Evolutionary conservation across 1,284 basidiomycete species (phyloP).

Genomic region (Volvariella volvacea): DNA sequence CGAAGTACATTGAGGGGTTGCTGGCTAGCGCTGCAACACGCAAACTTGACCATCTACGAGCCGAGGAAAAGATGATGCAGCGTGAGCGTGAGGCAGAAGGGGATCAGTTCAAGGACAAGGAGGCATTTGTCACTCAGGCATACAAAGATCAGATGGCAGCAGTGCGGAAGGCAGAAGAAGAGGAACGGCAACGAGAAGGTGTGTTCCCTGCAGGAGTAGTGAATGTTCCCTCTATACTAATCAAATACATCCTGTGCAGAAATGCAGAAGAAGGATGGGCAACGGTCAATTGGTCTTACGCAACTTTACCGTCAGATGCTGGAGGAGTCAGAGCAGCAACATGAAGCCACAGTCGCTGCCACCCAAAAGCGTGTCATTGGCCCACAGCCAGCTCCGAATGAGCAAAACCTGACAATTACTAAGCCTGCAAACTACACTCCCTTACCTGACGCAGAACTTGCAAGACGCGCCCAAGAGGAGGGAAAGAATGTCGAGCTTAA

Average conservation of each 20-base stretch:
- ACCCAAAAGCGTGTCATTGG: conserved; percentile 56
- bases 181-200: conserved; percentile 85
- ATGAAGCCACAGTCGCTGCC: conserved; percentile 80
- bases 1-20: conserved; percentile 88
- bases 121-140: conserved; percentile 94
- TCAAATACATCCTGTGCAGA: conserved; percentile 29
- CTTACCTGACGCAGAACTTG: conserved; percentile 67
- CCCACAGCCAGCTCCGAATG: conserved; percentile 50
- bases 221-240: conserved; percentile 2
- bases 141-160: conserved; percentile 97
- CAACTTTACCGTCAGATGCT: conserved; percentile 84
- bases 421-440: conserved; percentile 58
- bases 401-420: conserved; percentile 47
- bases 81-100: conserved; percentile 90
- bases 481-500: conserved; percentile 94
- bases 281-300: conserved; percentile 66
- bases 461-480: conserved; percentile 55
- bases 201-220: conserved; percentile 16
- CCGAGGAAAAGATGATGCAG: conserved; percentile 98
- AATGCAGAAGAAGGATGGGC: conserved; percentile 57
- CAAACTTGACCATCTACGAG: conserved; percentile 85
- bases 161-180: conserved; percentile 84
- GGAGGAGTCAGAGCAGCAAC: conserved; percentile 74
- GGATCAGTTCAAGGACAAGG: conserved; percentile 91
- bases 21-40: conserved; percentile 83